These are phyloP conservation scores for Boletus edulis DNA, from an alignment of 768 basidiomycete species.

Conservation along the genomic window DNA sequence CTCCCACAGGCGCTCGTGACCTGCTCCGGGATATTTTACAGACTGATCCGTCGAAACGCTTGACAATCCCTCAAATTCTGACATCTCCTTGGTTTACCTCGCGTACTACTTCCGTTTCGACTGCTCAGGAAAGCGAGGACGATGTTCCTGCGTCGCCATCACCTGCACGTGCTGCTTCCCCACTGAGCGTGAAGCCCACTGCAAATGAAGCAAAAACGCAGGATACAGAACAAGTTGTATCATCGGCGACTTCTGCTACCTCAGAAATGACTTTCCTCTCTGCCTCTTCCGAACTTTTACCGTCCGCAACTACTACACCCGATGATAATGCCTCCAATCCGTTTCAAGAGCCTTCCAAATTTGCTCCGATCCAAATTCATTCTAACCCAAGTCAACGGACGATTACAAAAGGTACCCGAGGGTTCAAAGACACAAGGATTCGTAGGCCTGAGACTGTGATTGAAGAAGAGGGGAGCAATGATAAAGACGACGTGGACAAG, in stretches of 20 bases:
- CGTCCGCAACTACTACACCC: conserved; percentile 57
- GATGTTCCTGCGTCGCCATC: conserved; percentile 31
- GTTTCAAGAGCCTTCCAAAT: conserved; percentile 31
- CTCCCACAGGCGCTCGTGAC: conserved; percentile 71
- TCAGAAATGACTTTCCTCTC: conserved; percentile 51
- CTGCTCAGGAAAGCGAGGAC: conserved; percentile 10
- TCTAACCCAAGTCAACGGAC: conserved; percentile 59
- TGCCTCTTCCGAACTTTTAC: conserved; percentile 47
- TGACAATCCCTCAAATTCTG: conserved; percentile 82
- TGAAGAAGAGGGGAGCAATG: conserved; percentile 44
- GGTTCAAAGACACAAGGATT: conserved; percentile 31
- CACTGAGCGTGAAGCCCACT: conserved; percentile 23
- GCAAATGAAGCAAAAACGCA: conserved; percentile 6
- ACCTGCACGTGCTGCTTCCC: conserved; percentile 30
- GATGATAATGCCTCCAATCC: conserved; percentile 47
- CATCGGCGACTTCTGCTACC: conserved; percentile 43
- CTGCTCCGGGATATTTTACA: conserved; percentile 76
- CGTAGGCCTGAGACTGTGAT: conserved; percentile 47
- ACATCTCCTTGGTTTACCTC: conserved; percentile 82
- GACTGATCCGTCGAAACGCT: conserved; percentile 71
- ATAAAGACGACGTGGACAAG: background rate
- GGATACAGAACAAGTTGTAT: conserved; percentile 35
- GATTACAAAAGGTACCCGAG: conserved; percentile 43
- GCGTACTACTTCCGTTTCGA: conserved; percentile 7
- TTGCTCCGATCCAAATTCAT: conserved; percentile 36